Percentiles rank a stretch among this genome's conserved stretches.
Evolutionary conservation across 2,329 filamentous ascomycete species (phyloP).

Genomic region (Hymenoscyphus repandus): DNA sequence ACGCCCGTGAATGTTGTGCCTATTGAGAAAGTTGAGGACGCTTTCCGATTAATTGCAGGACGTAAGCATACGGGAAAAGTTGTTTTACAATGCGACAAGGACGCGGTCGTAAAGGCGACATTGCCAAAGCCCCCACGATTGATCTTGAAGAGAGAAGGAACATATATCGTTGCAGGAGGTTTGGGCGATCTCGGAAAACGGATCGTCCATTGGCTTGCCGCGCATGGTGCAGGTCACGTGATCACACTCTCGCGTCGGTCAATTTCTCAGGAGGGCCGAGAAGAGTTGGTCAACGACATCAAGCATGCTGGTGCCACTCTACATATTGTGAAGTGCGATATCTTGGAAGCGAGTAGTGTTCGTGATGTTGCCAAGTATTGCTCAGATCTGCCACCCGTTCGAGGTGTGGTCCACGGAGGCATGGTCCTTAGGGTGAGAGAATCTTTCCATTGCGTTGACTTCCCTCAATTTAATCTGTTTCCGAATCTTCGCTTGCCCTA

Average conservation of each 20-base stretch:
- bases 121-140: not conserved
- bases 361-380: too few species aligned
- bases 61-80: not conserved
- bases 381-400: too few species aligned
- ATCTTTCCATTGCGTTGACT: too few species aligned
- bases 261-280: conserved; percentile 6
- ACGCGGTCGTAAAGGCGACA: not conserved
- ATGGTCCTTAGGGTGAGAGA: too few species aligned
- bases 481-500: too few species aligned
- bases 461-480: too few species aligned
- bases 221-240: conserved; percentile 24
- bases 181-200: conserved; percentile 27
- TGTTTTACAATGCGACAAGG: not conserved
- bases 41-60: not conserved
- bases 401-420: too few species aligned
- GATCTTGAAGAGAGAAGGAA: conserved; percentile 5
- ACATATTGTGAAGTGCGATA: too few species aligned
- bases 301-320: too few species aligned
- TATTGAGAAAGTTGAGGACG: not conserved
- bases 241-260: conserved; percentile 29
- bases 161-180: conserved; percentile 30
- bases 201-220: conserved; percentile 19
- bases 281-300: not conserved
- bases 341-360: too few species aligned
- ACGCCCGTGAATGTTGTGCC: not conserved